Evolutionary conservation across 352 stramenopile genomes (phyloP), one percentile per base, ranked within the genome.

Genomic region (Lagenidium giganteum): DNA sequence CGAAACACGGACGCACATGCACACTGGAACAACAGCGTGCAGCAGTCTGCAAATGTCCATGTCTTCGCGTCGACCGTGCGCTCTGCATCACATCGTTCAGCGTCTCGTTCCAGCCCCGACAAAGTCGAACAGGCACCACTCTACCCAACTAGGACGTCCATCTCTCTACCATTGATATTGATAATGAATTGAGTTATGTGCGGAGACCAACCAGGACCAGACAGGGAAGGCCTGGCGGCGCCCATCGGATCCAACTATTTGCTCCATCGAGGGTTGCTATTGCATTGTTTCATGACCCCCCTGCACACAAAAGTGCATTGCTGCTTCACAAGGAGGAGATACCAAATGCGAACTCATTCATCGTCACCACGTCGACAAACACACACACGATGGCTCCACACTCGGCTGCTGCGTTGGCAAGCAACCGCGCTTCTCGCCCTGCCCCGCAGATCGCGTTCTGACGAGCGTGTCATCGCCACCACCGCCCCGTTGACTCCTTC

Each of bases 211-310:
- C 73, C 76, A 89, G 76, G 76, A 59, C 72, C 73, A 79, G 71
- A 87, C 67, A 61, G 64, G 82, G 54, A 47, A 51, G 67, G 38
- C 44, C 69, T 74, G 75, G n/a, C n/a, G n/a, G n/a, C n/a, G n/a
- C n/a, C n/a, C 75, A 47, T 70, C 51, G 55, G 66, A 72, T 68
- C 77, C 73, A 89, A 87, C 77, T 89, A 89, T 89, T 74, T 61
- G 51, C 72, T 53, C 45, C 54, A 34, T 67, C 60, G 55, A 42
- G 49, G 16, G 27, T 74, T 57, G 39, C 41, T 89, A 39, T 89
- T 53, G 77, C 77, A 87, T 87, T 89, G 50, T 85, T 89, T 65
- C 59, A 88, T 88, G 70, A 88, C 72, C 76, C 74, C 72, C 66
- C 46, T 61, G 75, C 67, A 86, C 76, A 88, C 70, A n/a, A n/a